Conservation (phyloP, 345 rosid genomes). For the Anastatica hierochuntica region DNA sequence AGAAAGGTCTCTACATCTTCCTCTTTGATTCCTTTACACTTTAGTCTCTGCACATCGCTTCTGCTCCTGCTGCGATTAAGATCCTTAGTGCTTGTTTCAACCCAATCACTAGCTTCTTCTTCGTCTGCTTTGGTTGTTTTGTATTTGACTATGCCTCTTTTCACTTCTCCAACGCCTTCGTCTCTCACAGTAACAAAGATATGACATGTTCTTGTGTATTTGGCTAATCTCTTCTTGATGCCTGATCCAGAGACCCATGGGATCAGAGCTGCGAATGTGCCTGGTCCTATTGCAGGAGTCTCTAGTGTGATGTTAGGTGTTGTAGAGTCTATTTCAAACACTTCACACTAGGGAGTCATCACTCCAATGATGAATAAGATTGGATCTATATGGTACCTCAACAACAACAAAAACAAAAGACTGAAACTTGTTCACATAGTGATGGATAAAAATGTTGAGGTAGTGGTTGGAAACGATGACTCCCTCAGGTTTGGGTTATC, state of each 20-base stretch:
- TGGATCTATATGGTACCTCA: no score
- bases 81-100: slow-evolving; percentile 51
- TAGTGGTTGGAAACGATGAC: no score
- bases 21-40: slow-evolving; percentile 36
- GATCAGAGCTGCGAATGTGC: slow-evolving; percentile 35
- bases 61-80: slow-evolving; percentile 68
- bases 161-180: slow-evolving; percentile 21
- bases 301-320: slow-evolving; percentile 42
- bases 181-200: slow-evolving; percentile 34
- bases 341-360: slow-evolving; percentile 49
- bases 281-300: slow-evolving; percentile 54
- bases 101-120: slow-evolving; percentile 51
- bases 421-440: no score
- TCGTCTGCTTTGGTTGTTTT: slow-evolving; percentile 32
- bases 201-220: slow-evolving; percentile 41
- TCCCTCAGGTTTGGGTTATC: slow-evolving; percentile 52
- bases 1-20: slow-evolving; percentile 40
- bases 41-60: slow-evolving; percentile 51
- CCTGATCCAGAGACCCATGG: slow-evolving; percentile 68
- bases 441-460: no score
- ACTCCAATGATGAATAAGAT: no score
- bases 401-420: no score
- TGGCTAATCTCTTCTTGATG: slow-evolving; percentile 44
- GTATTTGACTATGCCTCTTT: slow-evolving; percentile 28
- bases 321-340: slow-evolving; percentile 30